Conservation (phyloP, 345 rosid genomes). For the Raphanus raphanistrum region DNA sequence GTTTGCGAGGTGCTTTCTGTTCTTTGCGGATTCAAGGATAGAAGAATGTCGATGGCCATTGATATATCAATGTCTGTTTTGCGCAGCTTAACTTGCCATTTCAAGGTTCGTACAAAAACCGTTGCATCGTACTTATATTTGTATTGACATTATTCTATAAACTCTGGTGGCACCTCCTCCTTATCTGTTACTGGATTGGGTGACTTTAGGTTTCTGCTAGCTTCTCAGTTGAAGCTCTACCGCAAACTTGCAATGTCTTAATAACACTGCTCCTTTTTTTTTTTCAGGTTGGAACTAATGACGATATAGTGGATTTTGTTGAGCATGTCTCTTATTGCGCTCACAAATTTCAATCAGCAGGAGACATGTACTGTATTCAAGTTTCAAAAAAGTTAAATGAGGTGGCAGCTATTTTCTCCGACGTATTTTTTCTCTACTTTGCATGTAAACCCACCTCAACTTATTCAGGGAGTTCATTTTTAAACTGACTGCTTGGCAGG, state of each 20-base stretch:
- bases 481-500: constrained; percentile 52
- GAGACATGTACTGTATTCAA: constrained; percentile 45
- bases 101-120: constrained; percentile 51
- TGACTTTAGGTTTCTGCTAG: constrained; percentile 28
- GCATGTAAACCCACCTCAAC: constrained; percentile 19
- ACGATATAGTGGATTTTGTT: constrained; percentile 47
- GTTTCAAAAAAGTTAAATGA: constrained; percentile 52
- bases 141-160: neutral
- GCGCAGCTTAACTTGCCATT: constrained; percentile 45
- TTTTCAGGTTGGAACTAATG: constrained; percentile 51
- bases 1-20: constrained; percentile 59
- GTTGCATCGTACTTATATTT: constrained; percentile 13
- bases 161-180: constrained; percentile 19
- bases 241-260: neutral
- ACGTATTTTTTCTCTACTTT: constrained; percentile 51
- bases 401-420: constrained; percentile 43
- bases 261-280: constrained; percentile 6
- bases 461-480: constrained; percentile 26
- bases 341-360: constrained; percentile 53
- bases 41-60: constrained; percentile 34
- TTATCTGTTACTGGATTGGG: constrained; percentile 4
- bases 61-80: constrained; percentile 45
- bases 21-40: constrained; percentile 46
- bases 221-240: constrained; percentile 5
- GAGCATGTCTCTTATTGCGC: constrained; percentile 75